Base-by-base conservation (phyloP, 805 yeast genomes). In the Debaryomyces maramus region DNA sequence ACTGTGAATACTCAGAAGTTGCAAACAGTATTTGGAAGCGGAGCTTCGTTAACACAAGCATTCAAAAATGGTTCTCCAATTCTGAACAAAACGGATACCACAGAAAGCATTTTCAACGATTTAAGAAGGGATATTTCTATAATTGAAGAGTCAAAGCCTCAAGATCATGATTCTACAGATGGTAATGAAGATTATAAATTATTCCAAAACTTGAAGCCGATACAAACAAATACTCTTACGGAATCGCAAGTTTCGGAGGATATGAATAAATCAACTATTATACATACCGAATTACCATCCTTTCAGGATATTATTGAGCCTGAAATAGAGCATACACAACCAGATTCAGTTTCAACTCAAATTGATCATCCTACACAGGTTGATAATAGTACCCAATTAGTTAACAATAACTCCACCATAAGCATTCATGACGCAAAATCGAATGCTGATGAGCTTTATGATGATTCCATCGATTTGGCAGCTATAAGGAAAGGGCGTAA, bases 161-260 rank as follows among this genome's bases (percentile, higher is more conserved):
- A 40, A 4, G 32, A 24, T 15, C 39, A 38, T 6, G 18, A 16
- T 22, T 16, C 5, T 17, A 39, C 9, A 4, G 26, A 24, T 5
- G 11, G 5, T 15, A 24, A 24, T 24, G 28, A 41, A 26, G 33
- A 42, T 21, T 34, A 46, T 35, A 44, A 47, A 23, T 51, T 61
- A 32, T 65, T 65, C 36, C 56, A 50, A 37, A 63, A 65, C 39
- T 54, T 65, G 38, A 47, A 54, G 13, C 65, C 67, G 15, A 52
- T 60, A 19, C 34, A 15, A 21, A 23, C 18, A 20, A 34, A 17
- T 29, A 27, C 31, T 9, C 19, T 15, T n/a, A 21, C 39, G 10
- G 47, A 44, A 10, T 23, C 50, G 18, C 40, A 38, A 20, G 31
- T 32, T 21, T 39, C 41, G 16, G 34, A 27, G 10, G 31, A 40